Conservation (phyloP, 2,329 filamentous ascomycete species). For the Stromatinia cepivora region DNA sequence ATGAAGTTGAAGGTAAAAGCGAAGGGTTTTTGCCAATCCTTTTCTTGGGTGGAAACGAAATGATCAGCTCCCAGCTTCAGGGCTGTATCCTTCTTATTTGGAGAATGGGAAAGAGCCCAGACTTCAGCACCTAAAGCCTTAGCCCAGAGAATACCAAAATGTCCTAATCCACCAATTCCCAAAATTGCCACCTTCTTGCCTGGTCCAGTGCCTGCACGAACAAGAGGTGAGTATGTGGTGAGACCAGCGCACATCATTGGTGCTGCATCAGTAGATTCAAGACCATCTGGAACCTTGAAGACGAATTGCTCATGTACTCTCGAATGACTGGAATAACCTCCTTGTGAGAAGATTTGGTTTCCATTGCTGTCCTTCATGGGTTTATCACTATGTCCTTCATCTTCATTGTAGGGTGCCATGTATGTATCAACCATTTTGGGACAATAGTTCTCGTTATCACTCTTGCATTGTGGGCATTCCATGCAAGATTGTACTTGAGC, state of each 20-base stretch:
- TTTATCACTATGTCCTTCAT: slow-evolving; percentile 21
- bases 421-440: slow-evolving; percentile 33
- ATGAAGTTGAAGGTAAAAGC: slow-evolving; percentile 58
- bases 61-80: slow-evolving; percentile 60
- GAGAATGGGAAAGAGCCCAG: slow-evolving; percentile 62
- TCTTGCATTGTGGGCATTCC: slow-evolving; percentile 52
- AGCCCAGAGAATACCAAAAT: slow-evolving; percentile 71
- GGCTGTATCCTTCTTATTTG: slow-evolving; percentile 59
- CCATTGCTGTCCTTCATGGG: slow-evolving; percentile 22
- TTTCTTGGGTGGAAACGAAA: slow-evolving; percentile 56
- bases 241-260: slow-evolving; percentile 79
- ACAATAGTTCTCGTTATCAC: slow-evolving; percentile 37
- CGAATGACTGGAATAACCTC: slow-evolving; percentile 53
- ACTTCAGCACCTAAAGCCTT: slow-evolving; percentile 68
- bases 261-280: slow-evolving; percentile 53
- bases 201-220: slow-evolving; percentile 64
- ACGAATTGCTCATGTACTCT: slow-evolving; percentile 60
- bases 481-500: slow-evolving; percentile 52
- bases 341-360: slow-evolving; percentile 46
- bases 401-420: slow-evolving; percentile 34
- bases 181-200: slow-evolving; percentile 72
- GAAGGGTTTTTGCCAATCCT: slow-evolving; percentile 60
- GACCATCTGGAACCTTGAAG: slow-evolving; percentile 55
- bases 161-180: slow-evolving; percentile 65
- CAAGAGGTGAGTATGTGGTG: slow-evolving; percentile 70